A percentile compares a stretch with the other conserved stretches of the same genome.
Conservation (phyloP, 441 rosid species). For the Brassica balearica region DNA sequence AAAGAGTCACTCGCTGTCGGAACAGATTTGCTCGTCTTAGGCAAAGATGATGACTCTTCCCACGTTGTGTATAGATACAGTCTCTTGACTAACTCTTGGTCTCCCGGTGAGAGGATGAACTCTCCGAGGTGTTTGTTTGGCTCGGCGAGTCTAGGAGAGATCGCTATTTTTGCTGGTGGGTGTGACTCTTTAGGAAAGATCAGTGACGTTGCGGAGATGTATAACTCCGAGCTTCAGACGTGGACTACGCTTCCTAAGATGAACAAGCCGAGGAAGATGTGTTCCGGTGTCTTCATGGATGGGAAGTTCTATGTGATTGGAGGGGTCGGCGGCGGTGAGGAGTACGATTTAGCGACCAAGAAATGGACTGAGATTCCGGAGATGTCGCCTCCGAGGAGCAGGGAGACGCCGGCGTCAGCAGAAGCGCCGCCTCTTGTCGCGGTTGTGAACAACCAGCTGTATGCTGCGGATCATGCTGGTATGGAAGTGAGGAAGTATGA, state of each 20-base stretch:
- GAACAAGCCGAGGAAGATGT: slow-evolving; percentile 73
- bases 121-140: slow-evolving; percentile 77
- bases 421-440: slow-evolving; percentile 73
- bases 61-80: slow-evolving; percentile 69
- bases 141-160: slow-evolving; percentile 69
- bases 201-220: slow-evolving; percentile 63
- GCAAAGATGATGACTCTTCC: slow-evolving; percentile 64
- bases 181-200: slow-evolving; percentile 55
- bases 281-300: slow-evolving; percentile 91
- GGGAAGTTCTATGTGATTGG: slow-evolving; percentile 86
- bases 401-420: slow-evolving; percentile 44
- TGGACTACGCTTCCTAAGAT: slow-evolving; percentile 74
- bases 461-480: slow-evolving; percentile 54
- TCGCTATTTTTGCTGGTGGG: slow-evolving; percentile 83
- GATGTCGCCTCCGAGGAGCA: slow-evolving; percentile 76
- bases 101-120: slow-evolving; percentile 66
- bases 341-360: slow-evolving; percentile 68
- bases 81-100: slow-evolving; percentile 60
- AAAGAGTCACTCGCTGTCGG: slow-evolving; percentile 84
- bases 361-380: slow-evolving; percentile 74
- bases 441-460: slow-evolving; percentile 58
- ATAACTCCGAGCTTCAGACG: slow-evolving; percentile 61
- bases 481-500: slow-evolving; percentile 64
- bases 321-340: slow-evolving; percentile 83
- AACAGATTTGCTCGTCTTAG: slow-evolving; percentile 71